These are phyloP conservation scores for Ajuga reptans DNA, from an alignment of 305 asterid species.

Conservation along the genomic window DNA sequence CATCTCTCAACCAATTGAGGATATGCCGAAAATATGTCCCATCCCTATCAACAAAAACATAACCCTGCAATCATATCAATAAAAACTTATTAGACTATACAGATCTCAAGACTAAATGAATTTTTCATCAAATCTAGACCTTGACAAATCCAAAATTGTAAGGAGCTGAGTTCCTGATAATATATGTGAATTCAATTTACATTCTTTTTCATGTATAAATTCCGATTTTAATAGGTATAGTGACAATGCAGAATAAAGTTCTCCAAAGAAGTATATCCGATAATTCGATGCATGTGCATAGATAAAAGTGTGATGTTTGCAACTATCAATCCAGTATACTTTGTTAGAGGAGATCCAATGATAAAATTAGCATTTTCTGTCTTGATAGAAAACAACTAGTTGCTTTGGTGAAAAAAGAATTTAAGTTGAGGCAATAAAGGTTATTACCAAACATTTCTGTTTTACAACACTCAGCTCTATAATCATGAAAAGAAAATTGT, in stretches of 20 bases:
- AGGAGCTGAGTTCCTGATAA: neutral
- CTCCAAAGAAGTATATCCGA: neutral
- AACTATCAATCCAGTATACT: neutral
- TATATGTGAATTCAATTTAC: neutral
- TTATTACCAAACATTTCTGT: neutral
- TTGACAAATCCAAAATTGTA: neutral
- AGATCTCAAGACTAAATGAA: neutral
- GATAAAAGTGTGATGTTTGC: conserved; percentile 4
- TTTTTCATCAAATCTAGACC: neutral
- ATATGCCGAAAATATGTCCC: conserved; percentile 85
- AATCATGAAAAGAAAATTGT: neutral
- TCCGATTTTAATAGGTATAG: neutral
- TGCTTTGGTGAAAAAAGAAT: neutral
- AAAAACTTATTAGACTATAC: conserved; percentile 9
- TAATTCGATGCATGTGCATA: neutral
- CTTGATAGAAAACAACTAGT: neutral
- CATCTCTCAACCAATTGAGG: conserved; percentile 92
- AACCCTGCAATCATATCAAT: conserved; percentile 53
- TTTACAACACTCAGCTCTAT: neutral
- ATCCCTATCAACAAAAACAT: conserved; percentile 81
- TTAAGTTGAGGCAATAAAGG: neutral
- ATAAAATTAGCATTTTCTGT: conserved; percentile 2
- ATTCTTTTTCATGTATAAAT: neutral
- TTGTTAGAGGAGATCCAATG: neutral
- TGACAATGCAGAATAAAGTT: neutral